Evolutionary conservation across 257 asterid species (phyloP), one percentile per base, ranked within the genome.

Genomic region (Lavandula angustifolia): DNA sequence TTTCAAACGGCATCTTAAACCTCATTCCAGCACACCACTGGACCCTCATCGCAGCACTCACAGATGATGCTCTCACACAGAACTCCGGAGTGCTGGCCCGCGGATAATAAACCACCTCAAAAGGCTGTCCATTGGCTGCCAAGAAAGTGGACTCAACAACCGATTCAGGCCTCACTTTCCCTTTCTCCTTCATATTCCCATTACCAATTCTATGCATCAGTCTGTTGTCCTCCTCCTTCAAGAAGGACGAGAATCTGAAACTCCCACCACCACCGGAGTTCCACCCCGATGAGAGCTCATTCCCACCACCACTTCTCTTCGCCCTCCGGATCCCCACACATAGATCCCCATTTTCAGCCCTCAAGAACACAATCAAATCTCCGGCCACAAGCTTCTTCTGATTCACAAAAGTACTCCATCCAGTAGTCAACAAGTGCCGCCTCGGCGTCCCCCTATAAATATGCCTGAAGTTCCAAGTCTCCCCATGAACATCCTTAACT

Each of bases 321-420:
- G 82, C 78, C 72, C 85, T 65, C 60, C 81, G 75, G 29, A 79
- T 76, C 70, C 84, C 87, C 38, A 81, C 80, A 40, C 82, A 81
- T 13, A 81, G 80, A 57, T 81, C 84, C 12, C 84, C 87, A 47
- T 72, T 82, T 31, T 82, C 84, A 0, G 79, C 78, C 79, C 76
- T 77, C 62, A 79, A 27, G 69, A 82, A 82, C 48, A 82, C 83
- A 9, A 82, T 73, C 6, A 81, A 76, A 65, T 82, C 88, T 8
- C 88, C 88, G 12, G 85, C 88, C 0, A 82, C 78, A 7, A 82
- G 79, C 79, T 82, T 76, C 83, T 80, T 79, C 67, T 80, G 76
- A 52, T 79, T 80, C 69, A 79, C 87, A 60, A 82, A 82, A 5
- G 75, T 68, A 47, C 88, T 82, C 87, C 87, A 82, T 7, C 87